Percentiles rank a stretch among this genome's conserved stretches.
These are phyloP conservation scores for Noccaea bulbosa DNA, from an alignment of 345 rosid genomes.

Conservation along the genomic window DNA sequence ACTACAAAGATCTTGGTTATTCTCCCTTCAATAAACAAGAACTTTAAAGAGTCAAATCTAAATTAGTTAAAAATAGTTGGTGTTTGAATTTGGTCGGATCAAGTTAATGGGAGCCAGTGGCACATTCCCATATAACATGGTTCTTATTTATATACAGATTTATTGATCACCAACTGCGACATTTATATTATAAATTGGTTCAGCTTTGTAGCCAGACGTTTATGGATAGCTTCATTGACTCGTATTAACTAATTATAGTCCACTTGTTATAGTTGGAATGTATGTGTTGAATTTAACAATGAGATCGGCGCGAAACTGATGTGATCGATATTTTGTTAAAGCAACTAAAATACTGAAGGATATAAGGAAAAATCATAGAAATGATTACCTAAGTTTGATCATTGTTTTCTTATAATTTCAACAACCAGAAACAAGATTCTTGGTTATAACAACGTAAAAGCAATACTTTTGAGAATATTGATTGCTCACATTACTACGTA, in stretches of 20 bases:
- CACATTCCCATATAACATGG: constrained; percentile 22
- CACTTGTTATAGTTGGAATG: constrained; percentile 8
- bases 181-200: constrained; percentile 29
- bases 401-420: background rate
- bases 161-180: constrained; percentile 31
- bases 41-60: constrained; percentile 25
- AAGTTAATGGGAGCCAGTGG: constrained; percentile 40
- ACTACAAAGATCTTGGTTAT: constrained; percentile 7
- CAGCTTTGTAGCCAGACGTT: constrained; percentile 31
- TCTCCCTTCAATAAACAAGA: constrained; percentile 19
- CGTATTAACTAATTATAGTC: constrained; percentile 7
- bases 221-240: constrained; percentile 26
- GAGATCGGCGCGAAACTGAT: background rate
- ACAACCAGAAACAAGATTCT: background rate
- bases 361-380: background rate
- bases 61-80: background rate
- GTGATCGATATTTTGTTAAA: background rate
- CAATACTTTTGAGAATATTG: too few relatives aligned
- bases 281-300: background rate
- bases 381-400: background rate
- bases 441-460: background rate
- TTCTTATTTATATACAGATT: constrained; percentile 21
- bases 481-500: too few relatives aligned
- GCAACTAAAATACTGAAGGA: background rate
- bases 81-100: constrained; percentile 40